Evolutionary conservation across 202 grass and related monocot species (phyloP), one percentile per base, ranked within the genome.

Genomic region (Zoysia matrella): DNA sequence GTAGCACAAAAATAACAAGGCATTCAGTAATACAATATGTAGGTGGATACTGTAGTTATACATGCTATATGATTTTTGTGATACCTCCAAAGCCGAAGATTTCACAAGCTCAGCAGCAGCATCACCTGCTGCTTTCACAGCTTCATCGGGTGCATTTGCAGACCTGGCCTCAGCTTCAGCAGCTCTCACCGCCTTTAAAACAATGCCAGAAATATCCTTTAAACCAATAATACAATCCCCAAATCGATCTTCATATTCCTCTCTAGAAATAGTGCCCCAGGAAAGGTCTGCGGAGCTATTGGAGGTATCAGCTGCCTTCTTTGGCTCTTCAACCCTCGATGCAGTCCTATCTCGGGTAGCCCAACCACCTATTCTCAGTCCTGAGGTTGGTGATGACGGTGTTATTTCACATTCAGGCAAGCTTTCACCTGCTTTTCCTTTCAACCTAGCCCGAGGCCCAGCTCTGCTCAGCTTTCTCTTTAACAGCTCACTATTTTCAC

Each of bases 101-200:
- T 89, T 93, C 53, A 98, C 96, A 90, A 98, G 87, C 83, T 98
- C 96, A 1, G 96, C 96, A 65, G 96, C 96, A 78, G 96, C 96
- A 93, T 98, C 96, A 60, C 90, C 96, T 71, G 92, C 96, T 69
- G 96, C 96, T 91, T 95, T 93, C 48, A 95, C 85, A 80, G 96
- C 96, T 61, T 98, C 96, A 71, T 79, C 72, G 67, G 96, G 91
- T 65, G 90, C 92, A 83, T 88, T 89, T 75, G 90, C 92, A 69
- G 85, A 80, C 77, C 85, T 91, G 48, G 96, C 96, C 83, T 98
- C 96, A 60, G 82, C 84, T 82, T 95, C 96, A 69, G 96, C 96
- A 72, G 96, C 92, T 90, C 75, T 86, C 72, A 90, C 90, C 64
- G 96, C 92, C 88, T 87, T 98, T 82, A 89, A 88, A 68, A 98